phyloP scores from a whole-genome alignment of 1,284 basidiomycete genomes.

The Ustilago sp. region DNA sequence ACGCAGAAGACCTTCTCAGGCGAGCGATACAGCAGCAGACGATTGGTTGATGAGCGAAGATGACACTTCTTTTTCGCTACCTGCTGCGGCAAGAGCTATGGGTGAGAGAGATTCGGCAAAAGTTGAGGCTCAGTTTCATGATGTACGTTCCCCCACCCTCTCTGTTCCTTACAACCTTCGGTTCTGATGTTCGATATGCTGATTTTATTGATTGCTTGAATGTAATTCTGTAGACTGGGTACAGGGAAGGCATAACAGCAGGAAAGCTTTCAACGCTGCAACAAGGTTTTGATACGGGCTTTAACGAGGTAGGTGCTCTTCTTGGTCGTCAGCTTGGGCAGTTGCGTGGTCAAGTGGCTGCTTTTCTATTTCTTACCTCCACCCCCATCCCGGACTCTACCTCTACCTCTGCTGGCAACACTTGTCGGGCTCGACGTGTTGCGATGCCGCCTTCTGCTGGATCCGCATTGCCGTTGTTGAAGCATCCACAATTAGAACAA shows the following conservation, averaged over 20 bases:
- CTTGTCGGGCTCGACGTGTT: not conserved
- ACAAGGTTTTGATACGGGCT: constrained; percentile 83
- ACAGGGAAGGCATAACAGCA: constrained; percentile 85
- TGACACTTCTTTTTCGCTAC: constrained; percentile 18
- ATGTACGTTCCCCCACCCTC: constrained; percentile 32
- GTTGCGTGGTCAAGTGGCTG: constrained; percentile 77
- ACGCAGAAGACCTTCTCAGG: constrained; percentile 24
- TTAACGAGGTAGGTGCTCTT: constrained; percentile 78
- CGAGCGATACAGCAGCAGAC: constrained; percentile 31
- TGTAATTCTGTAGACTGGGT: constrained; percentile 76
- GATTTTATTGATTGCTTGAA: not conserved
- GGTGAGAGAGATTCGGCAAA: constrained; percentile 49
- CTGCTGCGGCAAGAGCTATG: constrained; percentile 32
- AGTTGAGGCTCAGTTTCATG: constrained; percentile 50
- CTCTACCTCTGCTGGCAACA: not conserved
- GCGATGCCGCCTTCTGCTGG: not conserved
- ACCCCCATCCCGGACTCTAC: not conserved
- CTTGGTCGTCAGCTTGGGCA: constrained; percentile 79
- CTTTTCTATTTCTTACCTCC: constrained; percentile 71
- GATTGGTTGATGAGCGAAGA: constrained; percentile 57
- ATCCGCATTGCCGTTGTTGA: constrained; percentile 12
- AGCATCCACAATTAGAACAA: constrained; percentile 15
- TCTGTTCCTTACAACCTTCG: not conserved
- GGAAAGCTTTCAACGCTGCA: constrained; percentile 85
- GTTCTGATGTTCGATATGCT: not conserved